phyloP scores from a whole-genome alignment of 2,329 filamentous ascomycete genomes.

The Paraphaeosphaeria minitans region DNA sequence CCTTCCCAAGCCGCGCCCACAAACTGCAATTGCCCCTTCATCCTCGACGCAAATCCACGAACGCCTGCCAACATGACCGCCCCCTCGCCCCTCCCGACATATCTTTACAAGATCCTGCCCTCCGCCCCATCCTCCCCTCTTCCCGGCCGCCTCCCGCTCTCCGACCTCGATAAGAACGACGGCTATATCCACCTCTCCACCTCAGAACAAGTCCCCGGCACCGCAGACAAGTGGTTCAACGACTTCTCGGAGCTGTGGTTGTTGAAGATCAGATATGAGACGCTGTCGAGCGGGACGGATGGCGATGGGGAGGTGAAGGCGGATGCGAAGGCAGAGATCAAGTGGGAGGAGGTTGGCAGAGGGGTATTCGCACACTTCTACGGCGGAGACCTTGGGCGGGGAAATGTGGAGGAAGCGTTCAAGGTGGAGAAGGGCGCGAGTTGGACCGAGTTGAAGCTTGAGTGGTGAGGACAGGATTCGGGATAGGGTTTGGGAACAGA shows the following conservation, averaged over 20 bases:
- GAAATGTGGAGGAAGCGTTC: conserved; percentile 56
- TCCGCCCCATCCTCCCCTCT: conserved; percentile 59
- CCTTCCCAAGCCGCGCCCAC: too few relatives aligned
- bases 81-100: conserved; percentile 39
- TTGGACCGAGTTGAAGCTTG: conserved; percentile 52
- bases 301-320: conserved; percentile 31
- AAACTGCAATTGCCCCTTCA: background rate
- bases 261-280: conserved; percentile 59
- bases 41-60: background rate
- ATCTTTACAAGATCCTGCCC: conserved; percentile 66
- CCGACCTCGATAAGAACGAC: conserved; percentile 63
- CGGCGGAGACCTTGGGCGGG: conserved; percentile 58
- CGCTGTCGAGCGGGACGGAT: conserved; percentile 42
- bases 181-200: conserved; percentile 68
- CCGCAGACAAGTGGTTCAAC: conserved; percentile 43
- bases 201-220: conserved; percentile 53
- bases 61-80: conserved; percentile 29
- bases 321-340: conserved; percentile 45
- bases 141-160: conserved; percentile 61
- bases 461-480: conserved; percentile 25
- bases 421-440: conserved; percentile 55
- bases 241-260: conserved; percentile 53
- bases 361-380: conserved; percentile 64
- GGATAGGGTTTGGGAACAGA: background rate
- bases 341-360: conserved; percentile 59